These are phyloP conservation scores for Obelidium mucronatum DNA, from an alignment of 192 early-diverging fungal species.

Conservation along the genomic window DNA sequence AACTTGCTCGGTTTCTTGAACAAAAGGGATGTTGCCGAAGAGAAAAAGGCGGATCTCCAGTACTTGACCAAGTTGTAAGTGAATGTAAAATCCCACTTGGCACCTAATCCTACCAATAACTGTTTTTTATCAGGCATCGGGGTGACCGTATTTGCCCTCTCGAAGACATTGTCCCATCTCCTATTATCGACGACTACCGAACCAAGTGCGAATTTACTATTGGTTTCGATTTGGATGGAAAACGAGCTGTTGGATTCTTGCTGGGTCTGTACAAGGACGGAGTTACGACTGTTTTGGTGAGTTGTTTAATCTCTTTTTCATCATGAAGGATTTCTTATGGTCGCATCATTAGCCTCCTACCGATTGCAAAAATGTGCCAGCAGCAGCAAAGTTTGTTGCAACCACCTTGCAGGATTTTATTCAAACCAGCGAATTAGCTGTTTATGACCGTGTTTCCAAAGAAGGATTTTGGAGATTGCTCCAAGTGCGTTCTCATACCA, in stretches of 20 bases:
- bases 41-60: constrained; percentile 37
- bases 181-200: constrained; percentile 65
- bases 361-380: constrained; percentile 56
- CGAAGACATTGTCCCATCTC: constrained; percentile 55
- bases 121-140: not conserved
- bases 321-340: not conserved
- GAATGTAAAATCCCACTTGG: not conserved
- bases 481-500: constrained; percentile 64
- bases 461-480: constrained; percentile 72
- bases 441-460: constrained; percentile 57
- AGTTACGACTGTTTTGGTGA: constrained; percentile 56
- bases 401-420: constrained; percentile 48
- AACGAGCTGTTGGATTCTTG: constrained; percentile 69
- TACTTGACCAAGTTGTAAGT: constrained; percentile 33
- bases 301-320: not conserved
- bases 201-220: constrained; percentile 84
- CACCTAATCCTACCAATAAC: not conserved
- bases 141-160: constrained; percentile 38
- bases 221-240: constrained; percentile 63
- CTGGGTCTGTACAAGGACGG: constrained; percentile 73
- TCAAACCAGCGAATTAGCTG: constrained; percentile 28
- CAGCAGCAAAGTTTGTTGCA: constrained; percentile 60
- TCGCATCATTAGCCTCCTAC: constrained; percentile 31
- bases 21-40: constrained; percentile 36
- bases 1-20: constrained; percentile 31